Evolutionary conservation across 2,329 filamentous ascomycete genomes (phyloP), one percentile per base, ranked within the genome.

Genomic region (Trichocomaceae sp.): DNA sequence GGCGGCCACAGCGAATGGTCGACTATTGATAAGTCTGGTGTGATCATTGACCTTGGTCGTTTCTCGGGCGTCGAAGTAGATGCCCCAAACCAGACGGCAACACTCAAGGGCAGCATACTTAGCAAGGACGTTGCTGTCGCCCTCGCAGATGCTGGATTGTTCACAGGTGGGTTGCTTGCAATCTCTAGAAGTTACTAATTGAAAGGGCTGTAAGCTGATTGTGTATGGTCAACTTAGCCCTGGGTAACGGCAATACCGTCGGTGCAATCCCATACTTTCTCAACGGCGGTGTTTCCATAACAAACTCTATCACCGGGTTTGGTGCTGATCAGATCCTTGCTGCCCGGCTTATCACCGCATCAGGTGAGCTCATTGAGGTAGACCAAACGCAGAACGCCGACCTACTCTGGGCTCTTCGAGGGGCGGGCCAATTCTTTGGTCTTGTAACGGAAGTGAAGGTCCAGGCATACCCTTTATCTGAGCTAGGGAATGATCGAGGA

Each of bases 341-440:
- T 23, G 51, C 51, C n/a, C 41, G 44, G 29, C 17, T 53, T 10
- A 41, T 53, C 33, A 53, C 51, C 15, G 42, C 51, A 12, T 26
- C 26, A 2, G 51, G 51, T 19, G 33, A 53, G 19, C 41, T 53
- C 19, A 59, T 66, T 19, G 66, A 62, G 5, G 68, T 64, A 4
- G 63, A 59, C 22, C 60, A 58, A 39, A 61, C 50, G n/a, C 56
- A 59, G 19, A 61, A 70, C 44, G 12, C 49, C 13, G 66, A 70
- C 41, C 59, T 71, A 5, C 69, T 49, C 6, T 49, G 33, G 47
- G 47, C 47, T 10, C 17, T 49, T 49, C 65, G 66, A 47, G 66
- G 65, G 8, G 67, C 66, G 20, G 66, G 64, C 1, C 63, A 64
- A 47, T 68, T 65, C 50, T 69, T 66, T 47, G 67, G 68, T 10